A percentile compares a stretch with the other conserved stretches of the same genome.
Evolutionary conservation across 1,139 yeast species (phyloP).

Genomic region (Hemisphaericaspora lyxosophila): DNA sequence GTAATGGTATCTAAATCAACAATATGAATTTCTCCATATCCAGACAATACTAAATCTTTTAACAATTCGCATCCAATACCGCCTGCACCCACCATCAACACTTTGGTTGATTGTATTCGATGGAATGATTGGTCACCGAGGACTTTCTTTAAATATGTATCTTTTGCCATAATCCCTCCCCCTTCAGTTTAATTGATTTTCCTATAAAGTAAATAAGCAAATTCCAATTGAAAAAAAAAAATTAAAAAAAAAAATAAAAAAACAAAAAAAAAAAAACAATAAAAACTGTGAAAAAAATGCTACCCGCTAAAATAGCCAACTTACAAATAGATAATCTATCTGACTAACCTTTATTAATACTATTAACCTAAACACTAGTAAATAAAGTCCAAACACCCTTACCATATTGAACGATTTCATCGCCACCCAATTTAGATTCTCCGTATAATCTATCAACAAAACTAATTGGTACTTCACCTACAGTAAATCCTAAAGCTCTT

Average conservation of each 20-base stretch:
- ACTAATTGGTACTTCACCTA: conserved; percentile 79
- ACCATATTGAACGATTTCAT: conserved; percentile 75
- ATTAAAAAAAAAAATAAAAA: no score
- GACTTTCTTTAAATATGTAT: conserved; percentile 43
- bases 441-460: conserved; percentile 83
- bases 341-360: neutral
- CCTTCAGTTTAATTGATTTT: no score
- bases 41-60: conserved; percentile 79
- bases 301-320: no score
- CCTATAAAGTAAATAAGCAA: no score
- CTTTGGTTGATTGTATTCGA: conserved; percentile 47
- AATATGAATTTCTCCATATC: conserved; percentile 86
- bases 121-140: conserved; percentile 40
- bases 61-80: conserved; percentile 98
- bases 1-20: conserved; percentile 96
- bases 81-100: conserved; percentile 94
- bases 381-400: conserved; percentile 74
- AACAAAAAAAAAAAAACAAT: no score
- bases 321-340: no score
- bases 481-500: conserved; percentile 63
- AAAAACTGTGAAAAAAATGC: no score
- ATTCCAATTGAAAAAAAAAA: no score
- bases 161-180: conserved; percentile 36
- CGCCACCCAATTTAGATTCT: conserved; percentile 79
- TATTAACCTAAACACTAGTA: conserved; percentile 51